Percentiles rank a stretch among this genome's conserved stretches.
These are phyloP conservation scores for Cetradonia linearis DNA, from an alignment of 495 filamentous ascomycete species.

Conservation along the genomic window DNA sequence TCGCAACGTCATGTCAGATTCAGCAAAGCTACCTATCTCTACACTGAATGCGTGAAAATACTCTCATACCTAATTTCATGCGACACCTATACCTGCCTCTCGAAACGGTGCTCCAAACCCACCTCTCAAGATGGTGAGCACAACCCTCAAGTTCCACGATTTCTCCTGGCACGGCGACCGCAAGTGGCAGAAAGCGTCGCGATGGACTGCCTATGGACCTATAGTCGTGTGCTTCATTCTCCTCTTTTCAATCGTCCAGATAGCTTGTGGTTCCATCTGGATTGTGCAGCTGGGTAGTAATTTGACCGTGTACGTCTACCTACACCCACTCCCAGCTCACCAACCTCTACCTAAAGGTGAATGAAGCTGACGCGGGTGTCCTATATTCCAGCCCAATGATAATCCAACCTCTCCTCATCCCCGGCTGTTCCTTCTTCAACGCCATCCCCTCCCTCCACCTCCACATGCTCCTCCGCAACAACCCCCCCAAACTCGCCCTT, in stretches of 20 bases:
- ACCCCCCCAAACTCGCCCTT: slow-evolving; percentile 20
- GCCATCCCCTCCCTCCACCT: slow-evolving; percentile 23
- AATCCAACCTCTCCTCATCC: slow-evolving; percentile 23
- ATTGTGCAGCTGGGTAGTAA: slow-evolving; percentile 17
- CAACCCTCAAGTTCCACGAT: slow-evolving; percentile 21
- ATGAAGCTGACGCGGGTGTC: neutral
- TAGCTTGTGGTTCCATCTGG: slow-evolving; percentile 24
- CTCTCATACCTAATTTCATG: too few relatives aligned
- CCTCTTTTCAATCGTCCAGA: slow-evolving; percentile 24
- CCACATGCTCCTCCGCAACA: slow-evolving; percentile 23
- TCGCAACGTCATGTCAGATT: neutral
- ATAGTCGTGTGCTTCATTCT: slow-evolving; percentile 24
- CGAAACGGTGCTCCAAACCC: neutral
- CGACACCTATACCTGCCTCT: neutral
- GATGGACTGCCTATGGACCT: slow-evolving; percentile 25
- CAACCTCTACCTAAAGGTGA: neutral
- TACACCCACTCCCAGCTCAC: neutral
- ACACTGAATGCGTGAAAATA: neutral
- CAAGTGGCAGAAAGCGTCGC: slow-evolving; percentile 18
- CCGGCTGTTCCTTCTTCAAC: slow-evolving; percentile 25
- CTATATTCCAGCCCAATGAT: slow-evolving; percentile 19
- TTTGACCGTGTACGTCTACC: slow-evolving; percentile 15
- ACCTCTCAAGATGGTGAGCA: neutral
- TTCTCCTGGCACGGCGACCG: slow-evolving; percentile 22
- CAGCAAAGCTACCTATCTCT: neutral